phyloP scores from a whole-genome alignment of 2,329 filamentous ascomycete genomes.

The Pleomassaria siparia region DNA sequence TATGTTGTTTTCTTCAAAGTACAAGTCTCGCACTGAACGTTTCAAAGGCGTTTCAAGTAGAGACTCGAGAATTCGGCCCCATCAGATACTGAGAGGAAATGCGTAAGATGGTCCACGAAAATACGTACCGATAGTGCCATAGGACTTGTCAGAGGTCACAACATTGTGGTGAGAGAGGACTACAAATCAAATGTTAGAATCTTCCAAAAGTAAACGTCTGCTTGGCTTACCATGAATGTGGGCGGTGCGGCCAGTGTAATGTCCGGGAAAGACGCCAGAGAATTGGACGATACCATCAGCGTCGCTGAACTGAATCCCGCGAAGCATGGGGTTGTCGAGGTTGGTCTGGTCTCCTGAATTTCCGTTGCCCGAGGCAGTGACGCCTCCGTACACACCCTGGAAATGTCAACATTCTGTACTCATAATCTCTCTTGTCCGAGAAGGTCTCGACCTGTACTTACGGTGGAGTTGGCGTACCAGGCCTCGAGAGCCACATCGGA shows the following conservation, averaged over 20 bases:
- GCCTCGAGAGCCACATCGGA: slow-evolving; percentile 51
- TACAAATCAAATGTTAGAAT: slow-evolving; percentile 22
- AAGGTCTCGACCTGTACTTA: too few relatives aligned
- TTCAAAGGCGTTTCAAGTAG: too few relatives aligned
- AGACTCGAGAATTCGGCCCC: too few relatives aligned
- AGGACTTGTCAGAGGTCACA: slow-evolving; percentile 42
- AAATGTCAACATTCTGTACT: not conserved
- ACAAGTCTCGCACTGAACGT: too few relatives aligned
- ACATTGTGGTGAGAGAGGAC: slow-evolving; percentile 33
- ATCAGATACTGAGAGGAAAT: too few relatives aligned
- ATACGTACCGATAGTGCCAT: slow-evolving; percentile 54
- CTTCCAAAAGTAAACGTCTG: too few relatives aligned
- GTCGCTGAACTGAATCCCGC: slow-evolving; percentile 51
- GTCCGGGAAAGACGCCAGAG: slow-evolving; percentile 49
- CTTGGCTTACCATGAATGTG: slow-evolving; percentile 22
- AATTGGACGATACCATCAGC: slow-evolving; percentile 50
- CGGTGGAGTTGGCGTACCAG: slow-evolving; percentile 41
- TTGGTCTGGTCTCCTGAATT: slow-evolving; percentile 2
- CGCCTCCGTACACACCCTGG: slow-evolving; percentile 14
- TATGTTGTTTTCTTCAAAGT: too few relatives aligned
- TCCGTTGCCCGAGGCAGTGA: slow-evolving; percentile 2
- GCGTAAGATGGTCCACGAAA: too few relatives aligned
- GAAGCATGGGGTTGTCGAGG: slow-evolving; percentile 42
- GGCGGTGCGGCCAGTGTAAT: slow-evolving; percentile 27
- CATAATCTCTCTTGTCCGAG: not conserved